phyloP scores from a whole-genome alignment of 2,329 filamentous ascomycete species.

The Biscogniauxia sp. region DNA sequence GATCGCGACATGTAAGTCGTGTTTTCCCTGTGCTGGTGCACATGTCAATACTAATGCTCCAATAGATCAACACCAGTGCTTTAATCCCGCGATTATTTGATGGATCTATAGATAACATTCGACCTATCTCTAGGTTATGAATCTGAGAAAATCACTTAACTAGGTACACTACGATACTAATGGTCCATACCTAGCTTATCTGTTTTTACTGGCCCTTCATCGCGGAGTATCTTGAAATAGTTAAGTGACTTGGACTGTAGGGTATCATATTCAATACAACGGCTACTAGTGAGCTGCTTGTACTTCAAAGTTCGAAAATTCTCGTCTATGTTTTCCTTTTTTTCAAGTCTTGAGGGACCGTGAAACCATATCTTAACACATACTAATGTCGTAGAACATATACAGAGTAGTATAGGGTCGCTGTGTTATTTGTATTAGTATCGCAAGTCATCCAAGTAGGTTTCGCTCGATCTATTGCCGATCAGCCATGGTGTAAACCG shows the following conservation, averaged over 20 bases:
- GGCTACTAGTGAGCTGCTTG: no score
- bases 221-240: no score
- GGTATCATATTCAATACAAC: no score
- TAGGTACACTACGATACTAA: not conserved
- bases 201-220: not conserved
- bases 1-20: constrained; percentile 22
- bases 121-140: not conserved
- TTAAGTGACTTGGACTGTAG: no score
- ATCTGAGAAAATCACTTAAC: not conserved
- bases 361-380: not conserved
- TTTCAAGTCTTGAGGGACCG: not conserved
- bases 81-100: not conserved
- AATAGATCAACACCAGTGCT: not conserved
- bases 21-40: not conserved
- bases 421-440: not conserved
- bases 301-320: no score
- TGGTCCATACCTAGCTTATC: not conserved
- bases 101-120: not conserved
- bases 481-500: not conserved
- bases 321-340: not conserved
- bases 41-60: not conserved
- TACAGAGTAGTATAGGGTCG: no score
- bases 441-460: not conserved
- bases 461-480: not conserved
- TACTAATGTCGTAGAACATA: no score